Conservation (phyloP, 2,329 filamentous ascomycete species). For the Pestalotiopsis sp. region DNA sequence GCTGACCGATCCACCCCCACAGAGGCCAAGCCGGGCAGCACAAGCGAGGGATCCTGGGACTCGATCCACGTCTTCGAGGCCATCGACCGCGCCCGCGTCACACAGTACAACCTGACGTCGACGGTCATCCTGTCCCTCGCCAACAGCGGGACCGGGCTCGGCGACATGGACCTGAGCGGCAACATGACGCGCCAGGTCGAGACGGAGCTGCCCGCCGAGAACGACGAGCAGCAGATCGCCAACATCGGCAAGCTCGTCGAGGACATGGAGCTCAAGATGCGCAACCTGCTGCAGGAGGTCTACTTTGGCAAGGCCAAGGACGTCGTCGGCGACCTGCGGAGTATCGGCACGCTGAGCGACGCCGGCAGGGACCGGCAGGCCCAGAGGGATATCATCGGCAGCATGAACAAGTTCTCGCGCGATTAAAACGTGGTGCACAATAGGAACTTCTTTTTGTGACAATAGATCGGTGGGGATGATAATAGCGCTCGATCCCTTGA, state of each 20-base stretch:
- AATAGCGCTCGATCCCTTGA: not conserved
- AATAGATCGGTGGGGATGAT: not conserved
- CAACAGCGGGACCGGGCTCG: slow-evolving; percentile 62
- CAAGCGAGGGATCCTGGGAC: slow-evolving; percentile 86
- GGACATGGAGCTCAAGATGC: slow-evolving; percentile 99
- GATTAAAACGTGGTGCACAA: not conserved
- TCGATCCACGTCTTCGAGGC: slow-evolving; percentile 99
- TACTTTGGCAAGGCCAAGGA: slow-evolving; percentile 99
- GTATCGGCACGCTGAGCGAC: slow-evolving; percentile 81
- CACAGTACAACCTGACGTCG: slow-evolving; percentile 96
- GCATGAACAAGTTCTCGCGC: slow-evolving; percentile 34
- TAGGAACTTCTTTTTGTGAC: not conserved
- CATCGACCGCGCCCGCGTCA: slow-evolving; percentile 85
- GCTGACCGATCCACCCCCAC: not conserved
- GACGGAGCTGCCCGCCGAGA: slow-evolving; percentile 84
- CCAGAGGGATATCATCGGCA: slow-evolving; percentile 84
- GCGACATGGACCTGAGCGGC: slow-evolving; percentile 88
- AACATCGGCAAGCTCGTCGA: slow-evolving; percentile 95
- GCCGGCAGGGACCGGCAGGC: slow-evolving; percentile 80
- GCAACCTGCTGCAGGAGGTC: slow-evolving; percentile 95
- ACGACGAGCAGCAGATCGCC: slow-evolving; percentile 89
- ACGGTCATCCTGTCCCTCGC: slow-evolving; percentile 93
- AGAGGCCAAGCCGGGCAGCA: slow-evolving; percentile 68
- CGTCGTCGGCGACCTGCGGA: slow-evolving; percentile 92
- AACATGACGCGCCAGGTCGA: slow-evolving; percentile 99